Percentiles rank a stretch among this genome's conserved stretches.
Evolutionary conservation across 495 filamentous ascomycete genomes (phyloP).

Genomic region (Penicillium pancosmium): DNA sequence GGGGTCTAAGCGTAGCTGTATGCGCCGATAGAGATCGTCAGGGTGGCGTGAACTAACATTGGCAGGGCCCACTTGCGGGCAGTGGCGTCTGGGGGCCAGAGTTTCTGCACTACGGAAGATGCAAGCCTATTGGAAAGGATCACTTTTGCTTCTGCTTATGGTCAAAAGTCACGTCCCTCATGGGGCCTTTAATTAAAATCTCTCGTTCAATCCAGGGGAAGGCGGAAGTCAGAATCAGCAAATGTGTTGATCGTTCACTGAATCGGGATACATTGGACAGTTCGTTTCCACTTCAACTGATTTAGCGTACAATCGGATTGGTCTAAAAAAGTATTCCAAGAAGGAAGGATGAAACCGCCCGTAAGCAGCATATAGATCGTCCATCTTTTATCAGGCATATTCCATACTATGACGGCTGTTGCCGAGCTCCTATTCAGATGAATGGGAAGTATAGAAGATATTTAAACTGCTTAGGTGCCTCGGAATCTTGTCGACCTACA

Average conservation of each 20-base stretch:
- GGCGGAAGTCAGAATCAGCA: not conserved
- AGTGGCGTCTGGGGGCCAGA: constrained; percentile 4
- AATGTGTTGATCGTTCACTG: constrained; percentile 4
- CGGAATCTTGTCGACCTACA: too few species aligned
- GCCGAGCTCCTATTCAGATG: too few species aligned
- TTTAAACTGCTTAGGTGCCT: too few species aligned
- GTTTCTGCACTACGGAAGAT: not conserved
- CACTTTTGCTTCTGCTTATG: not conserved
- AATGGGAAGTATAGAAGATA: too few species aligned
- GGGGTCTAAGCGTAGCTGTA: not conserved
- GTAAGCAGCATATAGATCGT: constrained; percentile 5
- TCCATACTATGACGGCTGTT: too few species aligned
- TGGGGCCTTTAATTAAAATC: not conserved
- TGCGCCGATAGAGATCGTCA: not conserved
- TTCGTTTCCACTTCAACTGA: not conserved
- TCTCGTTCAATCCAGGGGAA: not conserved
- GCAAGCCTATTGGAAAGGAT: not conserved
- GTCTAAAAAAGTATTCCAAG: not conserved
- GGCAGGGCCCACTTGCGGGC: not conserved
- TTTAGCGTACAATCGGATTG: not conserved
- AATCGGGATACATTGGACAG: not conserved
- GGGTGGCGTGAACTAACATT: not conserved
- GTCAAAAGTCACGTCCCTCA: not conserved
- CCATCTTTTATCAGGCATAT: not conserved
- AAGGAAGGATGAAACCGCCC: not conserved